Percentiles rank a stretch among this genome's conserved stretches.
These are phyloP conservation scores for Colletotrichum sp. DNA, from an alignment of 2,329 filamentous ascomycete genomes.

Conservation along the genomic window DNA sequence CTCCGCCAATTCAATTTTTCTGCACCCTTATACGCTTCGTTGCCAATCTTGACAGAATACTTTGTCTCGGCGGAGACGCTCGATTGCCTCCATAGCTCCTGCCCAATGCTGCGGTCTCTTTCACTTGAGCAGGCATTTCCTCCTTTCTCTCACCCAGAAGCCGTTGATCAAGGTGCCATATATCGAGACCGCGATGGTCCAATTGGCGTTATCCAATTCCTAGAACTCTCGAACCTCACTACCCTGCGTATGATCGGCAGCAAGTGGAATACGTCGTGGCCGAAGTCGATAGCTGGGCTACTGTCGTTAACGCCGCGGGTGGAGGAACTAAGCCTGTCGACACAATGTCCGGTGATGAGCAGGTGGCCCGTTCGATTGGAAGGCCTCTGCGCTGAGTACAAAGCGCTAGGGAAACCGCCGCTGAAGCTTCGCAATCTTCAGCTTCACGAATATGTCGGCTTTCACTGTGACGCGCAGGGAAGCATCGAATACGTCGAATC, in stretches of 20 bases:
- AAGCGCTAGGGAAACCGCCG: not conserved
- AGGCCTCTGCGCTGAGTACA: not conserved
- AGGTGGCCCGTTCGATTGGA: too few relatives aligned
- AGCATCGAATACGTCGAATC: not conserved
- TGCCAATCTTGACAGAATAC: accelerated
- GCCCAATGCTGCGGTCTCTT: not conserved
- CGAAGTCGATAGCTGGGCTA: not conserved
- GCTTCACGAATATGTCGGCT: accelerated
- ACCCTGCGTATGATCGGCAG: not conserved
- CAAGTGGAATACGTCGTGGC: accelerated
- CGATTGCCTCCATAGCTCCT: not conserved
- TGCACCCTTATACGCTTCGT: accelerated
- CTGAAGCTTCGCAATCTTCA: not conserved
- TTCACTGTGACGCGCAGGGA: not conserved
- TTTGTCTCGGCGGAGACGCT: not conserved
- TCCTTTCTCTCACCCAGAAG: accelerated
- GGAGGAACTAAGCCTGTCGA: not conserved
- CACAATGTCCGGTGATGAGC: too few relatives aligned
- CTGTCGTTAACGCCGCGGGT: accelerated
- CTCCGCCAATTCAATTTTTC: not conserved
- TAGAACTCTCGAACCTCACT: not conserved
- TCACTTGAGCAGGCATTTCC: not conserved
- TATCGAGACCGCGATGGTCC: too few relatives aligned
- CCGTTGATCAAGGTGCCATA: too few relatives aligned
- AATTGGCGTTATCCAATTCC: not conserved